These are phyloP conservation scores for Bjerkandera adusta DNA, from an alignment of 1,284 basidiomycete species.

Conservation along the genomic window DNA sequence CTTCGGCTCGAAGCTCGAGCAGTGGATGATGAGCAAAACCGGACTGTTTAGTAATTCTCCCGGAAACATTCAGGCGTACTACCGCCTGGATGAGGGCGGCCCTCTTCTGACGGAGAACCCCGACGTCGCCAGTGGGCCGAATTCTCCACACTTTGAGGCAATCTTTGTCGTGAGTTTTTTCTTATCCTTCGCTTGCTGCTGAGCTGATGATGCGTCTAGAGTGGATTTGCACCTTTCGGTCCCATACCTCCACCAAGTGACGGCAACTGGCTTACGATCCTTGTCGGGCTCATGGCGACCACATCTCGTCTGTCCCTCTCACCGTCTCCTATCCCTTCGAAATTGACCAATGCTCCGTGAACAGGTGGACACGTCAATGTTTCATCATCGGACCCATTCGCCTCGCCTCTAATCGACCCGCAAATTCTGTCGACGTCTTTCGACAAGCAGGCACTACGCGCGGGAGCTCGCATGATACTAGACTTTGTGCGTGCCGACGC, in stretches of 20 bases:
- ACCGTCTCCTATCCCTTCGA: not conserved
- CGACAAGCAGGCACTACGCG: slow-evolving; percentile 20
- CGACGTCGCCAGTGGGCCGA: slow-evolving; percentile 18
- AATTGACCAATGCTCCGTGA: not conserved
- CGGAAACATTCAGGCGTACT: slow-evolving; percentile 23
- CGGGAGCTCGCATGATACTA: slow-evolving; percentile 12
- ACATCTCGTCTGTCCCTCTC: slow-evolving; percentile 33
- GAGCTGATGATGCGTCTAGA: slow-evolving; percentile 1
- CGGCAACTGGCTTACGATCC: slow-evolving; percentile 29
- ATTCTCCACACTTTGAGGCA: slow-evolving; percentile 19
- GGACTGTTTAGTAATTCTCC: slow-evolving; percentile 24
- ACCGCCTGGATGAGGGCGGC: slow-evolving; percentile 21
- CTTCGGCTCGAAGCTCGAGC: slow-evolving; percentile 8
- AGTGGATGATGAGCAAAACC: slow-evolving; percentile 23
- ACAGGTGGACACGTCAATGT: slow-evolving; percentile 24
- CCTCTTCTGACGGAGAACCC: slow-evolving; percentile 3
- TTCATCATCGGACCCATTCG: slow-evolving; percentile 18
- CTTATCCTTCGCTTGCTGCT: not conserved
- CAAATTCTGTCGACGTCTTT: slow-evolving; percentile 14
- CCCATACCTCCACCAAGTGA: slow-evolving; percentile 17
- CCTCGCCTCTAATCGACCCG: slow-evolving; percentile 19
- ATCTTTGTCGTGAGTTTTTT: slow-evolving; percentile 15
- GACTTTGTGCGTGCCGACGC: slow-evolving; percentile 17
- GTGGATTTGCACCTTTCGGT: slow-evolving; percentile 15
- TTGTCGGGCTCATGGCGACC: slow-evolving; percentile 28